Evolutionary conservation across 116 monocot species (phyloP), one percentile per base, ranked within the genome.

Genomic region (Posidonia oceanica): DNA sequence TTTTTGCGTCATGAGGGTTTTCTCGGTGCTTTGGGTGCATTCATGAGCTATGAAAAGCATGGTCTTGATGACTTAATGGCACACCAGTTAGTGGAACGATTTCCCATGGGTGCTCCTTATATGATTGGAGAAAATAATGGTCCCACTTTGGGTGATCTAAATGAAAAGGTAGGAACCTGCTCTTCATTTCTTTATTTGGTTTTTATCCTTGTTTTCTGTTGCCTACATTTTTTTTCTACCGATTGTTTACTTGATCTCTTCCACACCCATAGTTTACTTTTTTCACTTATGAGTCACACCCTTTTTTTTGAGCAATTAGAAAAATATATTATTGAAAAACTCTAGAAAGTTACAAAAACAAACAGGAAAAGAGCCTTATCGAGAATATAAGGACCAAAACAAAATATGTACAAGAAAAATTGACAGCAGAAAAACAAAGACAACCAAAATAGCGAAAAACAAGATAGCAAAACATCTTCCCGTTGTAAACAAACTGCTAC

Each of bases 41-140:
- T 98, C 70, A 93, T 98, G 98, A 98, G 93, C 72, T 98, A 93
- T 76, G 87, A 98, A 77, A 93, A 88, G 72, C 98, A 98, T 79
- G 98, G 93, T 51, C 81, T 98, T 75, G 98, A 93, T 86, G 93
- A 86, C 70, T 82, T 98, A 67, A 80, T 84, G 83, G 82, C 77
- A 21, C 93, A 98, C 77, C 98, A 98, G 39, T 76, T 93, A 60
- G 98, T 98, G 29, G 98, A 98, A 78, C 71, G 98, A 61, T 98
- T 98, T 68, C 93, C 98, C 14, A 86, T 93, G 93, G 98, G 88
- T 29, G 80, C 87, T 78, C 98, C 93, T 36, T 93, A 74, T 75
- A 82, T 86, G 59, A 90, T 90, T 20, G 98, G 87, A 59, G 86
- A 87, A 65, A 88, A 90, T 73, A 85, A 84, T 70, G 93, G 84